These are phyloP conservation scores for Penicilliopsis zonata DNA, from an alignment of 495 filamentous ascomycete species.

Conservation along the genomic window DNA sequence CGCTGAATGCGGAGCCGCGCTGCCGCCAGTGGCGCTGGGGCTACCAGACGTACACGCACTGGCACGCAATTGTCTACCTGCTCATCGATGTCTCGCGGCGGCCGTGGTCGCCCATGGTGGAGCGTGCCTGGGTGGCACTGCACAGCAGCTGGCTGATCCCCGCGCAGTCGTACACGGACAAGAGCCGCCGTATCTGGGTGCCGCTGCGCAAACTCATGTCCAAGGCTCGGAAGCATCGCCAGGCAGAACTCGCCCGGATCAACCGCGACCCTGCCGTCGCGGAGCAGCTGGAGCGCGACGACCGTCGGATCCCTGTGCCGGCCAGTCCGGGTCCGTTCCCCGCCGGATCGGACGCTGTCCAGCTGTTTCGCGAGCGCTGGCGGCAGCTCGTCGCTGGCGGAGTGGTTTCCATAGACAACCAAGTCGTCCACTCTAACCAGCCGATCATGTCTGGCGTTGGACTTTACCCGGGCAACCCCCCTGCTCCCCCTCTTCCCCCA, in stretches of 20 bases:
- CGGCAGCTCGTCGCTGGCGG: slow-evolving; percentile 12
- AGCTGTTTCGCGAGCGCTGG: slow-evolving; percentile 26
- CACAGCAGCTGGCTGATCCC: slow-evolving; percentile 36
- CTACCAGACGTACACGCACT: slow-evolving; percentile 47
- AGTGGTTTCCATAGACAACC: background rate
- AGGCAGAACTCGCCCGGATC: slow-evolving; percentile 26
- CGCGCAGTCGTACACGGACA: slow-evolving; percentile 18
- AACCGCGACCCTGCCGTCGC: slow-evolving; percentile 15
- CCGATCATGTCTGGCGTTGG: slow-evolving; percentile 1
- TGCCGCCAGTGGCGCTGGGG: slow-evolving; percentile 47
- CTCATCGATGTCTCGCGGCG: slow-evolving; percentile 38
- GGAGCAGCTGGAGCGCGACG: slow-evolving; percentile 15
- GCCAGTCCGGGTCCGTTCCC: slow-evolving; percentile 20
- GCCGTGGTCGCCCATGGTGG: slow-evolving; percentile 35
- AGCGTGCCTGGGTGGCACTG: slow-evolving; percentile 42
- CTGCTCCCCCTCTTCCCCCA: slow-evolving; percentile 17
- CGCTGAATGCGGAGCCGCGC: slow-evolving; percentile 32
- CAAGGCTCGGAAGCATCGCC: slow-evolving; percentile 34
- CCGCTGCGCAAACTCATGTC: slow-evolving; percentile 39
- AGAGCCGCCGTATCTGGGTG: slow-evolving; percentile 36
- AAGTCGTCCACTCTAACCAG: background rate
- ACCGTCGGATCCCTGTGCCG: slow-evolving; percentile 16
- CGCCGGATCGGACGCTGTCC: slow-evolving; percentile 8
- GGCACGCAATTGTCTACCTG: slow-evolving; percentile 46
- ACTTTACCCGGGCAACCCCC: slow-evolving; percentile 4